phyloP scores from a whole-genome alignment of 176 grass and related monocot species.

The Phragmites australis region DNA sequence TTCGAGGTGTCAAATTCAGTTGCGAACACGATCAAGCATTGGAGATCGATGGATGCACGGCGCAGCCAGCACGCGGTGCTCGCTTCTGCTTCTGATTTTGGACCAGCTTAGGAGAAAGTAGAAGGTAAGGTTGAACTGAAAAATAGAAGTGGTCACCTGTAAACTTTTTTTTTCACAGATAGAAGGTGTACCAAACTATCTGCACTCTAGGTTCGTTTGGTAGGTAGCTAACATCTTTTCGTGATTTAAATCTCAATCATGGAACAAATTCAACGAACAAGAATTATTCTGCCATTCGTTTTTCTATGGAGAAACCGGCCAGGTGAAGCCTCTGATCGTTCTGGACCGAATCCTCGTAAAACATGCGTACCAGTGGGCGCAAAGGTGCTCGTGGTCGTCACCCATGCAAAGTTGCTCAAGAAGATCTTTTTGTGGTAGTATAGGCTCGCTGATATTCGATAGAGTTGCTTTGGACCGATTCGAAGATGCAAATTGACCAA shows the following conservation, averaged over 20 bases:
- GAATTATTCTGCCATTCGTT: too few relatives aligned
- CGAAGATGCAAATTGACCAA: not conserved
- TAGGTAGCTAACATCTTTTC: too few relatives aligned
- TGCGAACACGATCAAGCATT: too few relatives aligned
- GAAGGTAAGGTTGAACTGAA: not conserved
- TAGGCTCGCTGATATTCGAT: not conserved
- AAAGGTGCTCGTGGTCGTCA: not conserved
- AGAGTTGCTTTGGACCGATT: not conserved
- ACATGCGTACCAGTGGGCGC: not conserved
- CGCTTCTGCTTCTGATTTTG: too few relatives aligned
- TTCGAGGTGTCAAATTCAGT: too few relatives aligned
- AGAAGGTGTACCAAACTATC: not conserved
- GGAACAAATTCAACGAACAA: not conserved
- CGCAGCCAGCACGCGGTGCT: too few relatives aligned
- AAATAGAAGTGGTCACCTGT: too few relatives aligned
- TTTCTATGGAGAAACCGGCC: not conserved
- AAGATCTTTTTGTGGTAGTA: not conserved
- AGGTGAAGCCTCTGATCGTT: not conserved
- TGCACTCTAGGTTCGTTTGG: too few relatives aligned
- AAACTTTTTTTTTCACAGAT: too few relatives aligned
- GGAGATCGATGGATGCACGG: too few relatives aligned
- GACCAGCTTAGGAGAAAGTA: not conserved
- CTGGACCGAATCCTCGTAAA: conserved; percentile 13
- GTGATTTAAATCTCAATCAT: not conserved
- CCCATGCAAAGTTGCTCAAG: conserved; percentile 18